Conservation (phyloP, 768 basidiomycete species). For the Royoungia palumana region DNA sequence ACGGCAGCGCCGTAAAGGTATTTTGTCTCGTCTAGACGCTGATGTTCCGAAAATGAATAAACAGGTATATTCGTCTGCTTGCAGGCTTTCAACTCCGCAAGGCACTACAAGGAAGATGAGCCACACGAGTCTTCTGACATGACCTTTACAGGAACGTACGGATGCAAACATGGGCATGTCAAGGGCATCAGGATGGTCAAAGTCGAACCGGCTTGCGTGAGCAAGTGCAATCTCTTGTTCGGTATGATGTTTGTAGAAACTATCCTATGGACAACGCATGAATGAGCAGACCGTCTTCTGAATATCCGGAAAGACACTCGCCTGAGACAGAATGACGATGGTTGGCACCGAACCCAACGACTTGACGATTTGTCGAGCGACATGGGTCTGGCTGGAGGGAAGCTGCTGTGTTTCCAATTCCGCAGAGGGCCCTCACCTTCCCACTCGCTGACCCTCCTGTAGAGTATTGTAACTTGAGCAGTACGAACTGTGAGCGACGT, state of each 20-base stretch:
- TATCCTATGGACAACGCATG: conserved; percentile 54
- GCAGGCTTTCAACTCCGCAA: conserved; percentile 81
- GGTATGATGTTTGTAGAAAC: conserved; percentile 84
- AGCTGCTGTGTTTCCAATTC: conserved; percentile 1
- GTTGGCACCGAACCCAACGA: conserved; percentile 80
- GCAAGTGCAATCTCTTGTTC: conserved; percentile 82
- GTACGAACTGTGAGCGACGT: not conserved
- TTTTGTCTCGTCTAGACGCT: conserved; percentile 71
- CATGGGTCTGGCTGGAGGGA: conserved; percentile 60
- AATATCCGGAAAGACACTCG: conserved; percentile 26
- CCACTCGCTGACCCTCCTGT: conserved; percentile 84
- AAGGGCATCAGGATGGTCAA: conserved; percentile 91
- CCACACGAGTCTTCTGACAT: not conserved
- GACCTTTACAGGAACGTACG: conserved; percentile 41
- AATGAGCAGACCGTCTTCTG: not conserved
- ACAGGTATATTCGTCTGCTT: conserved; percentile 86
- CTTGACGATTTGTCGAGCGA: conserved; percentile 77
- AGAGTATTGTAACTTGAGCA: conserved; percentile 5
- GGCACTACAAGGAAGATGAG: conserved; percentile 50
- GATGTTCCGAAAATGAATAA: conserved; percentile 92
- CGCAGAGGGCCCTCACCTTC: conserved; percentile 50
- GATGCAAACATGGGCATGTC: conserved; percentile 85
- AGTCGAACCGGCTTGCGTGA: conserved; percentile 74
- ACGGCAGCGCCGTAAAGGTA: conserved; percentile 93
- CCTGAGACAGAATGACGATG: conserved; percentile 90